Base-by-base conservation (phyloP, 1,284 basidiomycete genomes). In the Rhodotorula mucilaginosa region DNA sequence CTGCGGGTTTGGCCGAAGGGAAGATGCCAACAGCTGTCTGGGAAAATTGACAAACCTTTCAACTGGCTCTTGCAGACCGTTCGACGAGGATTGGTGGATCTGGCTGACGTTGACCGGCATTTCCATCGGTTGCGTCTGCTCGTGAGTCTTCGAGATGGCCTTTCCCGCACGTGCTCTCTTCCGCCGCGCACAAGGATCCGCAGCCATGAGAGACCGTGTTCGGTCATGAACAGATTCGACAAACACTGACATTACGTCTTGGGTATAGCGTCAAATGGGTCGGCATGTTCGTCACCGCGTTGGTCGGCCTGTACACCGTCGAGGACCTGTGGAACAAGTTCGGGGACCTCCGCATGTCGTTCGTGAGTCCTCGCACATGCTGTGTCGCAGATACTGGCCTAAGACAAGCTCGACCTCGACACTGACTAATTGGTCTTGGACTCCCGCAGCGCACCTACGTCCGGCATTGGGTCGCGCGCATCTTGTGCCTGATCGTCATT, bases 271-370 rank as follows among this genome's bases (percentile, higher is more conserved):
- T 99, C 77, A 99, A 99, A 83, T 91, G 93, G 90, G 88, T 99
- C 61, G 97, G 96, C 52, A 85, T 98, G 48, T 99, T 99, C 80
- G 93, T 92, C 67, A 98, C 93, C 1, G 90, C 92, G 5, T 84
- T 99, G 62, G 93, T 98, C 48, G 96, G 97, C 49, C 82, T 97
- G 5, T 98, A 99, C 83, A 99, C 97, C 0, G 88, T 97, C 71
- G 95, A 98, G 81, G 97, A 99, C 80, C 87, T 99, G 5, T 99
- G 96, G 96, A 90, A 95, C 65, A 98, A 98, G 82, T 95, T 98
- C 81, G 97, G 97, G 19, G 96, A 99, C 81, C 84, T 97, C 16
- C 89, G 87, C 76, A 95, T 99, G 91, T 87, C 93, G 52, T 85
- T 88, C 67, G 92, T 94, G 82, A 76, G 90, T 60, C n/a, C 1